Evolutionary conservation across 1,284 basidiomycete species (phyloP), one percentile per base, ranked within the genome.

Genomic region (Cutaneotrichosporon sp.): DNA sequence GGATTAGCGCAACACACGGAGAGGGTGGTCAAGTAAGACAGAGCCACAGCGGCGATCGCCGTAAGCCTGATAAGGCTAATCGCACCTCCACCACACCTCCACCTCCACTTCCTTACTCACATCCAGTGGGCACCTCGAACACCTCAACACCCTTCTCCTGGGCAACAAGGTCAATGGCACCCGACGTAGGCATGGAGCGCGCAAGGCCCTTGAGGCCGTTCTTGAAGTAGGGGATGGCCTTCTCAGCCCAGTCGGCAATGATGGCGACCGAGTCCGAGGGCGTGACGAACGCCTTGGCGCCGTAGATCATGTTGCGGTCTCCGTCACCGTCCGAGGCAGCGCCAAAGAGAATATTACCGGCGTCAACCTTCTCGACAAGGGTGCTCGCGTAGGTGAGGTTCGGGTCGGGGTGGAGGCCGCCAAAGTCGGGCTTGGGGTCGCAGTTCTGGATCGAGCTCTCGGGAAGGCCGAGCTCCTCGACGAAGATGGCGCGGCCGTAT

Each of bases 271-370:
- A 95, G 82, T 99, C 96, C 31, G 89, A 91, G 18, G 96, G 96
- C 40, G 95, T 99, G 69, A 99, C 97, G 81, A 99, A 99, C 36
- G 96, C 97, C 70, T 90, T 89, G 81, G 92, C 90, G 75, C 96
- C 97, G 82, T 99, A 98, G 79, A 99, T 99, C 96, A 99, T 99
- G 86, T 99, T 99, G 67, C 96, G 85, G 82, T 99, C 96, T 51
- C 96, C 96, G 76, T 99, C 96, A 57, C 96, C 96, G 78, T 99
- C 96, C 67, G 90, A 92, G 5, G 96, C 96, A 40, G 97, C 97
- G 66, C 96, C 96, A 75, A 99, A 99, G 57, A 87, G 85, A 72
- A 99, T 95, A 72, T 88, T 85, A 62, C 91, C 85, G 75, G 84
- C 84, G 82, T 99, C 95, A 47, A 99, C 96, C 21, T 85, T 89